A percentile compares a stretch with the other conserved stretches of the same genome.
Evolutionary conservation across 768 basidiomycete genomes (phyloP).

Genomic region (Grammothele lineata): DNA sequence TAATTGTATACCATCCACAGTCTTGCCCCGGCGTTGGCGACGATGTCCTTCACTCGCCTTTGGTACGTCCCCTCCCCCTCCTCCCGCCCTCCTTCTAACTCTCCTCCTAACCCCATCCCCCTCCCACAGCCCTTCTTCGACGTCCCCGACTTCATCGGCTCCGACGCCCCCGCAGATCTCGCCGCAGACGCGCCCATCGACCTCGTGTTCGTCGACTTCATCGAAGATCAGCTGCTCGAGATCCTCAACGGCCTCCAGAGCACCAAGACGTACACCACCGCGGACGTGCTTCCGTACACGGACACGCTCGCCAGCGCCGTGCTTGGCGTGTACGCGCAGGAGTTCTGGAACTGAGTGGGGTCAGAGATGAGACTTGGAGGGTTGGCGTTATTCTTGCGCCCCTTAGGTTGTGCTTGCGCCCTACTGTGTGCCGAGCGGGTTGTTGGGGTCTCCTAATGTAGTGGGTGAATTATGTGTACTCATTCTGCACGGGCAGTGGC

Average conservation of each 20-base stretch:
- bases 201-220: conserved; percentile 74
- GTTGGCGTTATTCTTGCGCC: no score
- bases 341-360: conserved; percentile 27
- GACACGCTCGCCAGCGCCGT: conserved; percentile 44
- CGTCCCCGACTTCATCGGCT: conserved; percentile 56
- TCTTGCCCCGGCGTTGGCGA: conserved; percentile 74
- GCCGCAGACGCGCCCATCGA: conserved; percentile 53
- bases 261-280: conserved; percentile 41
- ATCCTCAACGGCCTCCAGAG: conserved; percentile 56
- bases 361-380: no score
- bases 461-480: no score
- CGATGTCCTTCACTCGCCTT: conserved; percentile 59
- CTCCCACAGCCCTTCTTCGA: conserved; percentile 39
- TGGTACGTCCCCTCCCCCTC: conserved; percentile 23
- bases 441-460: no score
- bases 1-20: no score
- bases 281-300: conserved; percentile 55
- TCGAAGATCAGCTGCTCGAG: conserved; percentile 44
- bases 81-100: background rate
- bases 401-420: no score
- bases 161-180: conserved; percentile 44
- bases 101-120: background rate
- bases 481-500: no score
- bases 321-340: conserved; percentile 56
- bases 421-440: no score